A percentile compares a stretch with the other conserved stretches of the same genome.
These are phyloP conservation scores for Mycena citricolor DNA, from an alignment of 1,284 basidiomycete genomes.

Conservation along the genomic window DNA sequence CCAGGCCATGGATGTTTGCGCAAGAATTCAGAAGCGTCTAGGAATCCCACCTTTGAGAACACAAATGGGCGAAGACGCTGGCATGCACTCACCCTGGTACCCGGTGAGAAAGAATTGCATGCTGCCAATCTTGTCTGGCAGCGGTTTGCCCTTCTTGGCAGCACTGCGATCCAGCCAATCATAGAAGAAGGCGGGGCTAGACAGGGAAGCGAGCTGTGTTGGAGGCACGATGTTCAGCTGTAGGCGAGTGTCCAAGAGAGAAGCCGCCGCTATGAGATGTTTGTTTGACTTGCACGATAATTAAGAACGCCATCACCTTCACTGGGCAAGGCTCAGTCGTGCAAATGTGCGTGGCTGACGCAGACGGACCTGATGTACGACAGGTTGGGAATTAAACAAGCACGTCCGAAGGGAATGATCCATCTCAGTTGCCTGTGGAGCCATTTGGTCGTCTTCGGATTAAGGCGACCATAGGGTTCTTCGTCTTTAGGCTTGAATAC, in stretches of 20 bases:
- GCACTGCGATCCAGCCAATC: constrained; percentile 83
- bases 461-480: constrained; percentile 80
- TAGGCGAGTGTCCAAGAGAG: constrained; percentile 77
- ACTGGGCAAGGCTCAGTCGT: no score
- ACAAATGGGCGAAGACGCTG: constrained; percentile 3
- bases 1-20: constrained; percentile 87
- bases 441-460: constrained; percentile 93
- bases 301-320: constrained; percentile 13
- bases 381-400: constrained; percentile 83
- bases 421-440: constrained; percentile 82
- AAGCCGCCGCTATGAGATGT: constrained; percentile 68
- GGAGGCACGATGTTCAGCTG: constrained; percentile 80
- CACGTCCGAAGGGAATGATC: constrained; percentile 83
- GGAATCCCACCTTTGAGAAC: neutral
- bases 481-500: constrained; percentile 92
- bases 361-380: constrained; percentile 46
- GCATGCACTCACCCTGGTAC: constrained; percentile 58
- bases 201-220: constrained; percentile 81
- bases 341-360: neutral
- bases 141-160: constrained; percentile 73
- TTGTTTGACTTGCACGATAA: no score
- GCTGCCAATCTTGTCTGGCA: constrained; percentile 87
- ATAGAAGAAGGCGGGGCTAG: constrained; percentile 85
- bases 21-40: constrained; percentile 88
- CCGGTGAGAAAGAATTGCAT: constrained; percentile 89